Evolutionary conservation across 139 green algal species (phyloP).

Genomic region (Chlorella sorokiniana): DNA sequence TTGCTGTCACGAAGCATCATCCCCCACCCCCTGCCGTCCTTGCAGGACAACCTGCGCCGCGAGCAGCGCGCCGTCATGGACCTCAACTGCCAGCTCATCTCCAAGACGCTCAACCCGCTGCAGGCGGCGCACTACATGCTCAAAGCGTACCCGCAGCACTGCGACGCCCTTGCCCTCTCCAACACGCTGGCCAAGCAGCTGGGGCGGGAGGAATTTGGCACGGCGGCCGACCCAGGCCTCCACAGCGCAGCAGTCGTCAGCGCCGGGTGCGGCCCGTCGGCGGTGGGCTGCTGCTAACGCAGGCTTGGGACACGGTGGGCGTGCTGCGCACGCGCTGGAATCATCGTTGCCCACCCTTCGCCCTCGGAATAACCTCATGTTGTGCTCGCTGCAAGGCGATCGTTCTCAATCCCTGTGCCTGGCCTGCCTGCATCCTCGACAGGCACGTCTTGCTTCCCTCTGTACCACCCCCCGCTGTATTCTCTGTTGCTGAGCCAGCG

Average conservation of each 20-base stretch:
- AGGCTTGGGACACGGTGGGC: no score
- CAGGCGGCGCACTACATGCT: constrained; percentile 43
- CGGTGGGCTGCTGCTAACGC: neutral
- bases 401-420: neutral
- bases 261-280: neutral
- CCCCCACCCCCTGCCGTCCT: no score
- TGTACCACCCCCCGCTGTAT: no score
- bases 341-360: no score
- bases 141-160: constrained; percentile 43
- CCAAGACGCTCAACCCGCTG: constrained; percentile 29
- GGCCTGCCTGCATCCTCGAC: no score
- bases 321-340: no score
- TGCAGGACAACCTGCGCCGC: constrained; percentile 42
- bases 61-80: constrained; percentile 48
- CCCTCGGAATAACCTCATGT: no score
- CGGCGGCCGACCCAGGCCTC: neutral
- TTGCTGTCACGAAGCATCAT: neutral
- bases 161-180: constrained; percentile 42
- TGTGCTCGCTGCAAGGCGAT: neutral
- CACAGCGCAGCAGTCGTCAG: neutral
- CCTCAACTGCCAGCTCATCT: constrained; percentile 40
- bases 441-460: no score
- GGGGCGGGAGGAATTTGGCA: neutral
- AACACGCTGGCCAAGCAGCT: constrained; percentile 20
- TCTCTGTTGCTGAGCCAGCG: no score